A percentile compares a stretch with the other conserved stretches of the same genome.
phyloP scores from a whole-genome alignment of 2,329 filamentous ascomycete species.

The Pleomassaria siparia region DNA sequence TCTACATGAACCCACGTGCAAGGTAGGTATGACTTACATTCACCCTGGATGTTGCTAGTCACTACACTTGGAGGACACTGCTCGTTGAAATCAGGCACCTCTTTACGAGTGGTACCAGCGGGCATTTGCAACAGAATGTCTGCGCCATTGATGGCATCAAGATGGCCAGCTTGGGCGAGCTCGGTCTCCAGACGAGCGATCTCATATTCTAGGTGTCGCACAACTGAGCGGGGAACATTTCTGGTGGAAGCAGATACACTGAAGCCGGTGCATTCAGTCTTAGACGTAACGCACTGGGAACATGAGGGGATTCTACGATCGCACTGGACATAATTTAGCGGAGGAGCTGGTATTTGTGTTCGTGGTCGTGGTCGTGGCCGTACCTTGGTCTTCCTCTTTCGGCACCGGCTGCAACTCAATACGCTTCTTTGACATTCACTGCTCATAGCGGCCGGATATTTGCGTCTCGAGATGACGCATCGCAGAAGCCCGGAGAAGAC shows the following conservation, averaged over 20 bases:
- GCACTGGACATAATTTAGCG: neutral
- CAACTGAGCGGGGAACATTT: slow-evolving; percentile 8
- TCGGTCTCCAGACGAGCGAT: slow-evolving; percentile 9
- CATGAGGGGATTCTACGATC: slow-evolving; percentile 7
- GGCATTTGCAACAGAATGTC: slow-evolving; percentile 9
- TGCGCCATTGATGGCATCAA: slow-evolving; percentile 8
- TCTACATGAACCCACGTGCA: neutral
- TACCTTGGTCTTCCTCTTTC: slow-evolving; percentile 8
- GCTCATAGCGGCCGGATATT: slow-evolving; percentile 6
- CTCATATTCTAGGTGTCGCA: slow-evolving; percentile 11
- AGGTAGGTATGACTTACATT: neutral
- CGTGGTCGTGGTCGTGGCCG: neutral
- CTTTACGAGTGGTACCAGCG: neutral
- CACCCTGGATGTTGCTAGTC: neutral
- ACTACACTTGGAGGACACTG: neutral
- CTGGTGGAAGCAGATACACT: slow-evolving; percentile 1
- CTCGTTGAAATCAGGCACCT: slow-evolving; percentile 3
- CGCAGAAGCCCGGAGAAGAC: neutral
- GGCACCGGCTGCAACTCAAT: slow-evolving; percentile 5
- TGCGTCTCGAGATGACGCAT: neutral
- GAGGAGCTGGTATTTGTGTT: neutral
- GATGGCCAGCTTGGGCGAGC: slow-evolving; percentile 6
- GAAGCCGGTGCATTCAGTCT: slow-evolving; percentile 12
- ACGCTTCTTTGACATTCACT: slow-evolving; percentile 6
- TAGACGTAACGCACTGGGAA: slow-evolving; percentile 3